Percentiles rank a stretch among this genome's conserved stretches.
phyloP scores from a whole-genome alignment of 495 filamentous ascomycete genomes.

The Staphylotrichum tortipilum region DNA sequence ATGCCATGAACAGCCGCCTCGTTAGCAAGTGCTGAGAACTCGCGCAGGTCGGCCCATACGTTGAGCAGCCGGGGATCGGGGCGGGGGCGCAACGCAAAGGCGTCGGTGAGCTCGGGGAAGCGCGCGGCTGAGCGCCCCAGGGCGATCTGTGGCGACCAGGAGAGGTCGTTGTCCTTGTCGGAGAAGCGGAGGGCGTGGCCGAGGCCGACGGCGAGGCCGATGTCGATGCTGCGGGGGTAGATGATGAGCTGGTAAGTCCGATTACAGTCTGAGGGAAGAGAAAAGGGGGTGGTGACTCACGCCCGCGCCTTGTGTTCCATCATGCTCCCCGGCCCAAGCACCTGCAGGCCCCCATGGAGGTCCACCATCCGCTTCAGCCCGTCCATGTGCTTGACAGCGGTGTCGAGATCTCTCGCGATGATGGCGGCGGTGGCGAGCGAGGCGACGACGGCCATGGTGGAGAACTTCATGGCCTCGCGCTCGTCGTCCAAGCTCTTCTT shows the following conservation, averaged over 20 bases:
- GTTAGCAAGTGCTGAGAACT: slow-evolving; percentile 1
- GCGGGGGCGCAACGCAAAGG: neutral
- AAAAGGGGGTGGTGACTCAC: neutral
- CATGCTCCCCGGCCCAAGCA: neutral
- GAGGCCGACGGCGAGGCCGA: slow-evolving; percentile 4
- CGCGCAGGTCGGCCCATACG: slow-evolving; percentile 12
- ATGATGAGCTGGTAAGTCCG: neutral
- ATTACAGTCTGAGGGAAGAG: neutral
- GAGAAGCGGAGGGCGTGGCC: slow-evolving; percentile 5
- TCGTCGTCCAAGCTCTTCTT: slow-evolving; percentile 1
- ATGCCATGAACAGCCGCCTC: neutral
- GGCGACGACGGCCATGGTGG: slow-evolving; percentile 7
- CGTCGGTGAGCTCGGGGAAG: neutral
- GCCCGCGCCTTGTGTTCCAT: neutral
- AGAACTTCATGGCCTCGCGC: neutral
- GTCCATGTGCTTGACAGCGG: slow-evolving; percentile 12
- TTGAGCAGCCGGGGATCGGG: slow-evolving; percentile 7
- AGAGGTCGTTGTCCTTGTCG: neutral
- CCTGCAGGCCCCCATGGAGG: slow-evolving; percentile 2
- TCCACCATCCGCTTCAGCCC: slow-evolving; percentile 4
- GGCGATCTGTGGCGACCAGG: slow-evolving; percentile 7
- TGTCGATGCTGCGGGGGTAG: neutral
- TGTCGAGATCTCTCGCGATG: slow-evolving; percentile 5
- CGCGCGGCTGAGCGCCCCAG: neutral
- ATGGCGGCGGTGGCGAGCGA: slow-evolving; percentile 6